Evolutionary conservation across 2,329 filamentous ascomycete genomes (phyloP), one percentile per base, ranked within the genome.

Genomic region (Apiospora rasikravindrae): DNA sequence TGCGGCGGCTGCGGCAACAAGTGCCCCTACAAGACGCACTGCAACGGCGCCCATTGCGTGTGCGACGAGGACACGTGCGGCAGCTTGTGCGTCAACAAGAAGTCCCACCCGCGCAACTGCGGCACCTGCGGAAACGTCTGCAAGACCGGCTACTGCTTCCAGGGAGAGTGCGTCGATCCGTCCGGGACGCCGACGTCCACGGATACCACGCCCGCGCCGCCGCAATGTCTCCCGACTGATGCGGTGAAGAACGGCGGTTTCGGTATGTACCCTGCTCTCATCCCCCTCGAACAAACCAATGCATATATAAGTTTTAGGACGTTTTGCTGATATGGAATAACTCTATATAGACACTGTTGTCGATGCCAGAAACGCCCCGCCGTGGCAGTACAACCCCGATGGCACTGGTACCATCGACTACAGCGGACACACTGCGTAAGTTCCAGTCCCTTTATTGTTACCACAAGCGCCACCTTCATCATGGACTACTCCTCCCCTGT

Each of bases 71-170:
- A 73, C 33, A 72, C 70, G 49, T 75, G 74, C 49, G 67, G 70
- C 26, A 70, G 47, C 29, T 45, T 53, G 22, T 74, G 74, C 57
- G 61, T 73, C 22, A 70, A 75, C 64, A 45, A 73, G 22, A 42
- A 45, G 51, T 73, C 71, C 49, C 67, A 74, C 64, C 74, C 74
- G 3, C 64, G 53, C 61, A 74, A 75, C 73, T 75, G 74, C 47
- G 74, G 74, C 14, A 24, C 33, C 3, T 75, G 74, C 37, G 73
- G 72, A 22, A 73, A 72, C n/a, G 71, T 73, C 22, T 75, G 74
- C 71, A 47, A 67, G 16, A 42, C 69, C 8, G 69, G 70, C 40
- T 73, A 71, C 53, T 75, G 74, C 72, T 70, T 72, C 72, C 24
- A 66, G 53, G 73, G 74, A 19, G 16, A 33, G 44, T 75, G 74